Evolutionary conservation across 164 flowering plant genomes (phyloP).

Genomic region (Chimonanthus salicifolius): DNA sequence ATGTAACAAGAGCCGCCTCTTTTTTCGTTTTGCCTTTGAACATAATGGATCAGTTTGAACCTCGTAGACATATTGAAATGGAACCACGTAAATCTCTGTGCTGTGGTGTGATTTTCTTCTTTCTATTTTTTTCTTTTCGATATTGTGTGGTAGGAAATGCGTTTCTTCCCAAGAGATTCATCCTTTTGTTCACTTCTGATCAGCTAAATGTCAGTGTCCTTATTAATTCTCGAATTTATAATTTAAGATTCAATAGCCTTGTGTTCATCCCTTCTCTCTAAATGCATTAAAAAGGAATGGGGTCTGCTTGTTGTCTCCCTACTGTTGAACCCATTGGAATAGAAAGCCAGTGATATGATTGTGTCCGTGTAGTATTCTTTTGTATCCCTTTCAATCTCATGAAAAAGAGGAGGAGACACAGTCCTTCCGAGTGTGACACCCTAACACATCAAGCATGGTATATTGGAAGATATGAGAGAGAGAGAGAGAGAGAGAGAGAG

Average conservation of each 20-base stretch:
- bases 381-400: slow-evolving; percentile 28
- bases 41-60: no score
- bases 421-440: slow-evolving; percentile 5
- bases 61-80: no score
- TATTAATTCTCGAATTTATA: no score
- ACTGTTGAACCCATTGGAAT: slow-evolving; percentile 29
- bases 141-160: slow-evolving; percentile 1
- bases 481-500: no score
- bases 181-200: no score
- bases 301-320: slow-evolving; percentile 35
- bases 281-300: slow-evolving; percentile 36
- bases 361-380: slow-evolving; percentile 31
- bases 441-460: slow-evolving; percentile 17
- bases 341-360: slow-evolving; percentile 32
- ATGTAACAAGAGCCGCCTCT: not conserved
- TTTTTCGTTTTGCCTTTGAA: not conserved
- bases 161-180: slow-evolving; percentile 6
- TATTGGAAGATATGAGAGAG: no score
- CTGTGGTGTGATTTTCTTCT: no score
- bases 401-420: not conserved
- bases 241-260: slow-evolving; percentile 11
- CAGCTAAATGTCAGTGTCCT: no score
- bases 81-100: not conserved
- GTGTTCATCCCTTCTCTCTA: slow-evolving; percentile 9
- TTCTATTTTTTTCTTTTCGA: not conserved